phyloP scores from a whole-genome alignment of 208 protist species.

The Trypanosoma vivax region DNA sequence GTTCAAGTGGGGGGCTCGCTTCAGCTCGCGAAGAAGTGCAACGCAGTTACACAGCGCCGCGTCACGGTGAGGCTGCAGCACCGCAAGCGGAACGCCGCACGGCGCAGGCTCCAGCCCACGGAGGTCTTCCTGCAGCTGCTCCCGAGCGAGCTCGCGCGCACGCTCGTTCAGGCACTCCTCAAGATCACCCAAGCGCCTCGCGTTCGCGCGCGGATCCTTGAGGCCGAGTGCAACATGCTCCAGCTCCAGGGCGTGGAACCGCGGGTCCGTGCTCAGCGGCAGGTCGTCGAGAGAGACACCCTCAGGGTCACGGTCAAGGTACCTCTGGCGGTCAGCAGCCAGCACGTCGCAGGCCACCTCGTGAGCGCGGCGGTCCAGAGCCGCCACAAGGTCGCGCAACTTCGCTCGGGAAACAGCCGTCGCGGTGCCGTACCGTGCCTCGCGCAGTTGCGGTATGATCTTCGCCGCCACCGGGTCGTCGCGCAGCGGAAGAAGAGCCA shows the following conservation, averaged over 20 bases:
- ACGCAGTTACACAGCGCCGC: conserved; percentile 31
- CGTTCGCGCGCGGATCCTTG: conserved; percentile 4
- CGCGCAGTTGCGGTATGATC: conserved; percentile 43
- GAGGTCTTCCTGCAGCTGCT: conserved; percentile 50
- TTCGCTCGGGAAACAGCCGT: conserved; percentile 21
- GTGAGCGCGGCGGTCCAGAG: conserved; percentile 36
- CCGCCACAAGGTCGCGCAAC: conserved; percentile 28
- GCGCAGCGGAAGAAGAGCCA: conserved; percentile 50
- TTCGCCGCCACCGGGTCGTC: conserved; percentile 33
- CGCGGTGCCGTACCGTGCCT: conserved; percentile 10
- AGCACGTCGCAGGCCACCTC: conserved; percentile 37
- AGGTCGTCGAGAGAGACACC: conserved; percentile 50
- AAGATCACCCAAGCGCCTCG: conserved; percentile 25
- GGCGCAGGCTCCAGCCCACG: conserved; percentile 38
- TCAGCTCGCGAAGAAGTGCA: conserved; percentile 42
- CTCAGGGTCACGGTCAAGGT: conserved; percentile 45
- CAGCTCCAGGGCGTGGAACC: conserved; percentile 46
- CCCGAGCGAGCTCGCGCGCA: conserved; percentile 40
- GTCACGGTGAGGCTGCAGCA: conserved; percentile 60
- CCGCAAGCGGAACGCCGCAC: conserved; percentile 53
- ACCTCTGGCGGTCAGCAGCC: conserved; percentile 39
- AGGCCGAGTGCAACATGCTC: conserved; percentile 41
- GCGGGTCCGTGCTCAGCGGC: conserved; percentile 41
- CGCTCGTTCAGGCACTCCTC: conserved; percentile 48
- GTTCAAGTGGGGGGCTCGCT: conserved; percentile 43